Percentiles rank a stretch among this genome's conserved stretches.
Conservation (phyloP, 495 filamentous ascomycete genomes). For the Tuber indicum region DNA sequence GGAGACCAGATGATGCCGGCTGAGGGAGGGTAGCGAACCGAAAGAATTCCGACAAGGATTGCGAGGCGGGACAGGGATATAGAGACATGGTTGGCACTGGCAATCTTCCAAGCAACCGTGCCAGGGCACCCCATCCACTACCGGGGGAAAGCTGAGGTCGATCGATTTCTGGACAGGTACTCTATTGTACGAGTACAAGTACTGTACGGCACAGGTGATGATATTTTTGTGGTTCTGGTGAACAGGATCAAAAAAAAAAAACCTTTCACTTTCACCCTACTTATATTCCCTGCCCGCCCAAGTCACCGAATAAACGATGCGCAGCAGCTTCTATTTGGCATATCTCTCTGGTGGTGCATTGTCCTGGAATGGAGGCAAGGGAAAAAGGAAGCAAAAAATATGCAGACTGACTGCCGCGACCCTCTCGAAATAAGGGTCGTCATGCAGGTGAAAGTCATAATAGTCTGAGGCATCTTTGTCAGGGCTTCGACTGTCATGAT, state of each 20-base stretch:
- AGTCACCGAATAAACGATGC: not conserved
- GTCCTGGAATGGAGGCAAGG: conserved; percentile 25
- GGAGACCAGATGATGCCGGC: conserved; percentile 35
- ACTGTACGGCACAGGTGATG: not conserved
- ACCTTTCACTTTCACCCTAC: not conserved
- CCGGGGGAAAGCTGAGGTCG: conserved; percentile 26
- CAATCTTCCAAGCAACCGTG: conserved; percentile 32
- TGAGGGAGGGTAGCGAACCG: conserved; percentile 39
- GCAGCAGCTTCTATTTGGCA: not conserved
- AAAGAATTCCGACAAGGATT: conserved; percentile 36
- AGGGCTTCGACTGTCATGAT: conserved; percentile 25
- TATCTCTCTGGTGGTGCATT: conserved; percentile 22
- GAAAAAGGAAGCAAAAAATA: conserved; percentile 32
- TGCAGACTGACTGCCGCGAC: conserved; percentile 18
- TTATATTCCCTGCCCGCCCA: not conserved
- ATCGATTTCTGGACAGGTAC: conserved; percentile 4
- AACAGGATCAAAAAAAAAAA: conserved; percentile 26
- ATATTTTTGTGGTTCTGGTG: not conserved
- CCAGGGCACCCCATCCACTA: conserved; percentile 37
- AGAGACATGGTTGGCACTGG: conserved; percentile 39
- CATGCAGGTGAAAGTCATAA: conserved; percentile 33
- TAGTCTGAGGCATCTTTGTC: conserved; percentile 15
- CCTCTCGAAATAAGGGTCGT: conserved; percentile 21
- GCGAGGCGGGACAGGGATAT: conserved; percentile 33
- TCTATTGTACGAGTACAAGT: not conserved